Evolutionary conservation across 1,284 basidiomycete species (phyloP), one percentile per base, ranked within the genome.

Genomic region (Marasmius sp.): DNA sequence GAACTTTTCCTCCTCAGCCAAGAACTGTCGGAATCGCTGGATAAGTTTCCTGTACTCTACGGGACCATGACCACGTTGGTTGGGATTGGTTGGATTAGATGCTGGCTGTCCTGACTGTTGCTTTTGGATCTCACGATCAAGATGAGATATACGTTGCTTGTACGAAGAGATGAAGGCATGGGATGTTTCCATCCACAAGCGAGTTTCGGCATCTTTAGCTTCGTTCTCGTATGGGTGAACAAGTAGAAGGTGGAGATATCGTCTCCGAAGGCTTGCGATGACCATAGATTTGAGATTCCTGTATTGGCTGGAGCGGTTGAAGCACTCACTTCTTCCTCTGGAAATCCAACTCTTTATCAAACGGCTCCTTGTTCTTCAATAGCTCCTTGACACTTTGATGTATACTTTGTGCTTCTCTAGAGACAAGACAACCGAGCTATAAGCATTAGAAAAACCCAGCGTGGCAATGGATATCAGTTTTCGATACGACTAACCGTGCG

Each of bases 141-240:
- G 82, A 0, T 79, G 73, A 56, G 85, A 74, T 65, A 97, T 85
- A 51, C 84, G 84, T 62, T 90, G 84, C 70, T 95, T 94, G 79
- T 95, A 97, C 38, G 85, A 81, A 33, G 88, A 79, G 67, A 98
- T 97, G 74, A 95, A 86, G 43, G 86, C 81, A 76, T 98, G 93
- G 20, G 93, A 93, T 0, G 95, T 97, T 69, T 94, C 89, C 84
- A 95, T 91, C 95, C 95, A 97, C 10, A 97, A 81, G 60, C 89
- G 86, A 51, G 83, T 90, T 70, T 95, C 93, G 49, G 89, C 86
- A 75, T 92, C 90, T 72, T 89, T 89, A 41, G 91, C 87, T 72
- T 94, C 90, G 53, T 84, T 85, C 51, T 87, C 83, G 64, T 86
- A 86, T 0, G 93, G 89, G 69, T 94, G 82, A 27, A 87, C 75